Evolutionary conservation across 768 basidiomycete genomes (phyloP).

Genomic region (Lentinula sp.): DNA sequence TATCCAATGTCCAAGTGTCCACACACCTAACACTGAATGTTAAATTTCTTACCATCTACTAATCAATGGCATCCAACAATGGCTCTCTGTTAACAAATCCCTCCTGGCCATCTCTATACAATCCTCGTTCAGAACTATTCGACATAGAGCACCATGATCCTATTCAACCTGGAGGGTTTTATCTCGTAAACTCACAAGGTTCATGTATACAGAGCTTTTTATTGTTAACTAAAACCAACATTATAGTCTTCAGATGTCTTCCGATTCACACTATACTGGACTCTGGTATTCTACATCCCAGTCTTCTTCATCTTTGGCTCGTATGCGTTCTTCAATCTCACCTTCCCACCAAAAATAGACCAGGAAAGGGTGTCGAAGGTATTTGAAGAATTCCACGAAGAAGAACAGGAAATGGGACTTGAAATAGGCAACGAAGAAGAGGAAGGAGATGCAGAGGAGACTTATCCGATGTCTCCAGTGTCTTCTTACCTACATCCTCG

Average conservation of each 20-base stretch:
- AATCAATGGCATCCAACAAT: neutral
- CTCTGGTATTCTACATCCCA: conserved; percentile 42
- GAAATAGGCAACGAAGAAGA: neutral
- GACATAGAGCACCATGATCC: conserved; percentile 32
- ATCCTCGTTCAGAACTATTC: conserved; percentile 42
- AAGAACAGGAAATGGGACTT: neutral
- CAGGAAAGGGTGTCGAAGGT: conserved; percentile 3
- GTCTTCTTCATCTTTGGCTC: conserved; percentile 41
- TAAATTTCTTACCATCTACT: neutral
- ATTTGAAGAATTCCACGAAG: neutral
- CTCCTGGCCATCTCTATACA: conserved; percentile 46
- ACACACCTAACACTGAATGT: neutral
- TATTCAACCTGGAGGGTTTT: conserved; percentile 32
- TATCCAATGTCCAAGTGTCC: neutral
- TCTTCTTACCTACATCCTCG: neutral
- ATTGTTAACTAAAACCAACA: neutral
- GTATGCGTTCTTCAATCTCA: conserved; percentile 48
- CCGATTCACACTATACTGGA: conserved; percentile 50
- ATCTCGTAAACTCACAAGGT: conserved; percentile 38
- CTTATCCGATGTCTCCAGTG: neutral
- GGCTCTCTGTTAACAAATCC: conserved; percentile 9
- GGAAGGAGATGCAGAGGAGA: neutral
- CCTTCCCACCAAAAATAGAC: conserved; percentile 32
- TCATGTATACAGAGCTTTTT: neutral
- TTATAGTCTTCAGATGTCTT: conserved; percentile 34